Evolutionary conservation across 495 filamentous ascomycete species (phyloP), one percentile per base, ranked within the genome.

Genomic region (Evernia prunastri): DNA sequence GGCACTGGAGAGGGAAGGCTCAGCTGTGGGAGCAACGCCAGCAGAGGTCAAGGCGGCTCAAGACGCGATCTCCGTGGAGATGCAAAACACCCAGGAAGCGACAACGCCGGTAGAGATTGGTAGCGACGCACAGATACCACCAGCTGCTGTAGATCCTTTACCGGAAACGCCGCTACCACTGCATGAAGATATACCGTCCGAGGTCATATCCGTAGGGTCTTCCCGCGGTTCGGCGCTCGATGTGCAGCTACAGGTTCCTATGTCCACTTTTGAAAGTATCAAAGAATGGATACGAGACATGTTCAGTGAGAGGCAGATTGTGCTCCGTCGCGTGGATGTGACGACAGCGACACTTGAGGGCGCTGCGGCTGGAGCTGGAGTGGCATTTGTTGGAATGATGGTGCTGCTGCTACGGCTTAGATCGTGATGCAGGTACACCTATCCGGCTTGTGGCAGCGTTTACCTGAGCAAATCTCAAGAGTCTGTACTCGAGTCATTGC

Each of bases 1-100:
- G 69, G 88, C 91, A 2, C 78, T 97, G 49, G 91, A 95, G 45
- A 86, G 87, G 68, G 90, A 91, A 69, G 84, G 84, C 67, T 66
- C 69, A 10, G 20, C 63, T 36, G 62, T 63, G 67, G 36, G 67
- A 71, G 64, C 69, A 72, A 65, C 71, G 59, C 31, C 36, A 23
- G 29, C 33, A 53, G 49, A 18, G 11, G 49, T 35, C 3, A 13
- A 54, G 17, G 11, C 33, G 51, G 51, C 51, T 29, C 51, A 54
- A 12, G 65, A 72, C 18, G 62, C 62, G 54, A 45, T 64, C 2
- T 68, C 67, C 18, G 56, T 72, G 45, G 75, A 72, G 61, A 60
- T 59, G 47, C 64, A 66, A n/a, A 65, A 74, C 5, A 68, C 63
- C 58, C 67, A 69, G 60, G 58, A 53, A 31, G 61, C 62, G 35